phyloP scores from a whole-genome alignment of 306 rosid species.

The Senna siamea region DNA sequence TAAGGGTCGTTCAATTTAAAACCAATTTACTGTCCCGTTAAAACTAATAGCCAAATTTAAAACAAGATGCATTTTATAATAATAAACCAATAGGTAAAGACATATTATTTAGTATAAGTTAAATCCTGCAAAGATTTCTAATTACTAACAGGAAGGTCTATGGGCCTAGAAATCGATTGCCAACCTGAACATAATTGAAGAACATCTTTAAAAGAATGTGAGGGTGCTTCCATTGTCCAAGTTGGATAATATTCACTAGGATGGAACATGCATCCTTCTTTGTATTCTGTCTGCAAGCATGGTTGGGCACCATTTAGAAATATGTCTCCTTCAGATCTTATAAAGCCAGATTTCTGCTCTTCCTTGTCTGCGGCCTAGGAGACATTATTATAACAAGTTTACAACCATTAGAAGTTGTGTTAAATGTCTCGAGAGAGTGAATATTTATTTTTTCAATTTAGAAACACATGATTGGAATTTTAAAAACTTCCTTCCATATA shows the following conservation, averaged over 20 bases:
- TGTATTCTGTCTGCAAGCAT: slow-evolving; percentile 33
- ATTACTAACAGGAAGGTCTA: slow-evolving; percentile 29
- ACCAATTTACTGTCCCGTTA: too few relatives aligned
- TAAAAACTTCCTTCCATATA: too few relatives aligned
- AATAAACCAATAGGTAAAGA: too few relatives aligned
- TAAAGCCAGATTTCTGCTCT: slow-evolving; percentile 48
- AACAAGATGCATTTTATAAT: too few relatives aligned
- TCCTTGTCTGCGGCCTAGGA: slow-evolving; percentile 65
- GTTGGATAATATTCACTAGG: slow-evolving; percentile 66
- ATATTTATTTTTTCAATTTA: too few relatives aligned
- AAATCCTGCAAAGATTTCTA: slow-evolving; percentile 35
- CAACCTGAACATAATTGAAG: slow-evolving; percentile 69
- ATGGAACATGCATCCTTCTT: slow-evolving; percentile 55
- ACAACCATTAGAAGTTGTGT: slow-evolving; percentile 30
- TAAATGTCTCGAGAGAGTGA: neutral
- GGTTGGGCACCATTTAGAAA: slow-evolving; percentile 61
- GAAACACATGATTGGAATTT: too few relatives aligned
- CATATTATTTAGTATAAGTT: too few relatives aligned
- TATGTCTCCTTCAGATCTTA: slow-evolving; percentile 67
- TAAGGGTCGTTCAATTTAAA: too few relatives aligned
- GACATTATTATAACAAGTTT: neutral
- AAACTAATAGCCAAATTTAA: too few relatives aligned
- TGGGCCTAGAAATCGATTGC: slow-evolving; percentile 59
- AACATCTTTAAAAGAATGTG: slow-evolving; percentile 56
- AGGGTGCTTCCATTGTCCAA: slow-evolving; percentile 69